phyloP scores from a whole-genome alignment of 2,329 filamentous ascomycete genomes.

The Arachnomyces sp. region DNA sequence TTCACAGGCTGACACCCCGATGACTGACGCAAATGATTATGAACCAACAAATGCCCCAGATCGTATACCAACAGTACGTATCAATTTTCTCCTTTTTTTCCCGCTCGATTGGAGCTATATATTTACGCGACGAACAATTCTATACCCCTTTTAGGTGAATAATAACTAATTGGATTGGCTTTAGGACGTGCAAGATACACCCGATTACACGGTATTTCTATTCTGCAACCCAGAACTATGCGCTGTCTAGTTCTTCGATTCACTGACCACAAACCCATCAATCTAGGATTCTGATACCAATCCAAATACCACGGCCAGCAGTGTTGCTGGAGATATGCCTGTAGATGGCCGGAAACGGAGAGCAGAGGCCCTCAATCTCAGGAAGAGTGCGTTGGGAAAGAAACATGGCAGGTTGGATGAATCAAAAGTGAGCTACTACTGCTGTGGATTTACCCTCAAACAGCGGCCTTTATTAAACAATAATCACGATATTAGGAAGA shows the following conservation, averaged over 20 bases:
- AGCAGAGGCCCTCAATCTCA: constrained; percentile 78
- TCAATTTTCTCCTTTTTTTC: constrained; percentile 2
- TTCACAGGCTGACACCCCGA: constrained; percentile 39
- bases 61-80: constrained; percentile 30
- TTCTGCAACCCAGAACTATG: neutral
- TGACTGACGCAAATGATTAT: constrained; percentile 36
- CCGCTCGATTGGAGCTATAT: neutral
- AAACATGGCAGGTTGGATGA: constrained; percentile 89
- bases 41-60: constrained; percentile 28
- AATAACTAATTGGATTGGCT: constrained; percentile 10
- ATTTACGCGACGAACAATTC: too few species aligned
- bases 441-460: too few species aligned
- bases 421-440: constrained; percentile 58
- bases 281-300: constrained; percentile 56
- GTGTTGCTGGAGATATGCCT: constrained; percentile 65
- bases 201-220: constrained; percentile 50
- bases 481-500: constrained; percentile 57
- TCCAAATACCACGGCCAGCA: constrained; percentile 66
- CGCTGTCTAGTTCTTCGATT: constrained; percentile 3
- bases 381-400: constrained; percentile 86
- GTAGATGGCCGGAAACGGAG: constrained; percentile 75
- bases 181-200: constrained; percentile 49
- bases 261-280: neutral
- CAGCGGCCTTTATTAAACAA: neutral
- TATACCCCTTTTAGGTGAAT: neutral